Evolutionary conservation across 345 rosid genomes (phyloP).

Genomic region (Murraya paniculata): DNA sequence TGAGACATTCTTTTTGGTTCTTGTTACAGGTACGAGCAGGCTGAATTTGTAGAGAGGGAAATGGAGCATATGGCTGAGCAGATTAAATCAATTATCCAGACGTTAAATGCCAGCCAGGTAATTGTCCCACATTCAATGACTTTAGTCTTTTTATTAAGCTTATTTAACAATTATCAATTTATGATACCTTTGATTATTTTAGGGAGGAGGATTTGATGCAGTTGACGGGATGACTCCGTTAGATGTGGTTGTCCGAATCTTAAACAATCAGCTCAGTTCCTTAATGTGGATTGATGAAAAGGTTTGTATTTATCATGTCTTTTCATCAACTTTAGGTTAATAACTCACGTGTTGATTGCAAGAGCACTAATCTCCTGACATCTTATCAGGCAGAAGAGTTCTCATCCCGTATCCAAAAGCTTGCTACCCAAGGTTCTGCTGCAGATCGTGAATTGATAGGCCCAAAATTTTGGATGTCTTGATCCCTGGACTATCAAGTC

Average conservation of each 20-base stretch:
- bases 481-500: slow-evolving; percentile 16
- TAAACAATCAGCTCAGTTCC: slow-evolving; percentile 96
- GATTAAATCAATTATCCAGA: slow-evolving; percentile 80
- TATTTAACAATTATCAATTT: not conserved
- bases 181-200: slow-evolving; percentile 19
- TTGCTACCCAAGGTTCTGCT: slow-evolving; percentile 70
- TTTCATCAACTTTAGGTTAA: too few relatives aligned
- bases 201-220: slow-evolving; percentile 90
- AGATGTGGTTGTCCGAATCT: slow-evolving; percentile 81
- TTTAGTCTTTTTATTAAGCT: not conserved
- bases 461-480: slow-evolving; percentile 74
- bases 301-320: slow-evolving; percentile 31
- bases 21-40: slow-evolving; percentile 78
- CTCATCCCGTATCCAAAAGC: slow-evolving; percentile 71
- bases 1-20: slow-evolving; percentile 17
- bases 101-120: slow-evolving; percentile 80
- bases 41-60: slow-evolving; percentile 89
- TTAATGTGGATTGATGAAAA: slow-evolving; percentile 98
- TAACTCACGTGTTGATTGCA: not conserved
- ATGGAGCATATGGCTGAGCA: slow-evolving; percentile 92
- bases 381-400: slow-evolving; percentile 83
- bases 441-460: slow-evolving; percentile 56
- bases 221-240: slow-evolving; percentile 82
- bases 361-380: slow-evolving; percentile 13
- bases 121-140: slow-evolving; percentile 3